These are phyloP conservation scores for Talaromyces albobiverticillius DNA, from an alignment of 2,329 filamentous ascomycete species.

Conservation along the genomic window DNA sequence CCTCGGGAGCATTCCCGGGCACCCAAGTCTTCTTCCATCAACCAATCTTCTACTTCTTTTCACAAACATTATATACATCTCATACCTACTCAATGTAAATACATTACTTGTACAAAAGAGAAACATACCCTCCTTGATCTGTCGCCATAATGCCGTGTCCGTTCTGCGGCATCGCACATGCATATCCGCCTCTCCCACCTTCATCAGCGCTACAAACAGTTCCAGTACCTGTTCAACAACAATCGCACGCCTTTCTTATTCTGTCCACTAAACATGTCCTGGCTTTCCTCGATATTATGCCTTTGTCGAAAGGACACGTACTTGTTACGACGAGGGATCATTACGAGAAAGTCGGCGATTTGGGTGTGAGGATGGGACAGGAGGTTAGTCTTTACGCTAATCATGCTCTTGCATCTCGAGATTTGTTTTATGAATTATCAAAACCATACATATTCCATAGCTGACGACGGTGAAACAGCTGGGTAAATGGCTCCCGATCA, in stretches of 20 bases:
- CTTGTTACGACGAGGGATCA: conserved; percentile 77
- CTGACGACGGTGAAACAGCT: conserved; percentile 26
- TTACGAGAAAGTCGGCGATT: conserved; percentile 72
- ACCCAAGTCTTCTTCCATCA: too few relatives aligned
- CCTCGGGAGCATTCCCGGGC: too few relatives aligned
- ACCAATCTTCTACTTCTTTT: background rate
- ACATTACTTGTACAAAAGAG: background rate
- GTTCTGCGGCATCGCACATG: conserved; percentile 57
- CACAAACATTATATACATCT: background rate
- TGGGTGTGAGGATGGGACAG: conserved; percentile 60
- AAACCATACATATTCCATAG: too few relatives aligned
- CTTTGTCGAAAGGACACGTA: conserved; percentile 77
- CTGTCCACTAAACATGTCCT: conserved; percentile 74
- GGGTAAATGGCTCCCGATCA: conserved; percentile 44
- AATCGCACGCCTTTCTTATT: conserved; percentile 54
- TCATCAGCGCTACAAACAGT: conserved; percentile 13
- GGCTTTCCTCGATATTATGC: conserved; percentile 91
- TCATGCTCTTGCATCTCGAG: background rate
- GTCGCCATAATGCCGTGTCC: conserved; percentile 46
- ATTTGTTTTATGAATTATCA: too few relatives aligned
- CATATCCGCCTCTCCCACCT: conserved; percentile 43
- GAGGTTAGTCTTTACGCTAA: conserved; percentile 55
- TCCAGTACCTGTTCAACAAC: conserved; percentile 3
- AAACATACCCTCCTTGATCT: background rate
- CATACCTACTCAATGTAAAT: background rate